Evolutionary conservation across 306 rosid species (phyloP), one percentile per base, ranked within the genome.

Genomic region (Potentilla sterilis): DNA sequence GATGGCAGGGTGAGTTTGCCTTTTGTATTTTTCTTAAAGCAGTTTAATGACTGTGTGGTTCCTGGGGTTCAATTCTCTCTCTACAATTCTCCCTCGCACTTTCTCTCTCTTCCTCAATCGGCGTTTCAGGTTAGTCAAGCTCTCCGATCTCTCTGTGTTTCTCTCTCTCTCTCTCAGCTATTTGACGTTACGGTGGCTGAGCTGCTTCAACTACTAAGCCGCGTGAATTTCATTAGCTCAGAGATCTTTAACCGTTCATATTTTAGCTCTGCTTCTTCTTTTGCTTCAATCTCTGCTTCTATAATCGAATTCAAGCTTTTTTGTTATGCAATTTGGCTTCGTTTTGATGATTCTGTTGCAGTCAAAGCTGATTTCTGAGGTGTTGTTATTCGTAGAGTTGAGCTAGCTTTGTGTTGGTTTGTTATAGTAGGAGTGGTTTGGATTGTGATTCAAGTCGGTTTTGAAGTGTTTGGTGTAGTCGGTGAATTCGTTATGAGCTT

Each of bases 101-200:
- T 78, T 70, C 83, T 81, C 72, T 64, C 79, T 76, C 76, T 82
- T 67, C 81, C 19, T 64, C 34, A 79, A 78, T 83, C 86, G 75
- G 47, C 4, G 72, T 46, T 83, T 81, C 79, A 82, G 90, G 78
- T 76, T 48, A 74, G 68, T 82, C 71, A 1, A 68, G 46, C 72
- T 81, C 81, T 66, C 24, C 83, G 85, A 83, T 90, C 88, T 78
- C 55, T 73, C 51, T 72, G 47, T n/a, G 85, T 76, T 43, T n/a
- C n/a, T n/a, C n/a, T n/a, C n/a, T 70, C 52, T 75, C 38, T 37
- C 38, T 37, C 32, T 79, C 73, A 76, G 14, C 40, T 54, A 7
- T 77, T 48, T 9, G 67, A 28, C 48, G 70, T 19, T 65, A 38
- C 47, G 48, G 78, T 77, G 51, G 35, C 18, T 9, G 73, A 42